Evolutionary conservation across 257 asterid species (phyloP), one percentile per base, ranked within the genome.

Genomic region (Agastache rugosa): DNA sequence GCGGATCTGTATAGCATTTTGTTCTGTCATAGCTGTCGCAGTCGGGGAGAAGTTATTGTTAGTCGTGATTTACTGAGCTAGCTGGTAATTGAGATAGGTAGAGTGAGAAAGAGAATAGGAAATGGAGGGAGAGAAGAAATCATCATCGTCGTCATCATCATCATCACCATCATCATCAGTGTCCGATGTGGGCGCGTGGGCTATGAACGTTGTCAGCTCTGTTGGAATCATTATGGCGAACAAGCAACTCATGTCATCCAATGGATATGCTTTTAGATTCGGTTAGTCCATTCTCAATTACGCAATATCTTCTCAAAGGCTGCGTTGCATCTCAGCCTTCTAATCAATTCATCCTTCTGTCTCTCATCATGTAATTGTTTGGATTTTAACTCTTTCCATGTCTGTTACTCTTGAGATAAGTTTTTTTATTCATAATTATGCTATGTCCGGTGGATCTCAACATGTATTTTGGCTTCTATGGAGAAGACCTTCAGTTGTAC

Each of bases 151-250:
- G 5, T 4, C 37, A 85, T 31, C 90, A 17, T 3, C 51, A 16
- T 16, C 54, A 14, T 47, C 55, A 19, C 8, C 55, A 7, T 45
- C 87, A 20, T 59, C 94, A 27, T 75, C 83, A 16, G 96, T 93
- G 39, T 93, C 98, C 10, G 93, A 93, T 81, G 86, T 90, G 45
- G 97, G 98, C 16, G 98, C 98, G 63, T 93, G 98, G 98, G 98
- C 90, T 35, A 93, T 93, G 98, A 93, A 93, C 74, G 93, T 93
- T 11, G 63, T 93, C 77, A 93, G 98, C 62, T 93, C 98, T 4
- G 98, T 93, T 14, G 98, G 98, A 50, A 90, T 93, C 76, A 93
- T 93, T 72, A 88, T 93, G 96, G 98, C 97, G 2, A 93, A 93
- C 72, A 93, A 93, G 89, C 95, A 93, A 72, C 97, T 93, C 75